Conservation (phyloP, 108 stramenopile genomes). For the Chaetoceros tenuissimus region DNA sequence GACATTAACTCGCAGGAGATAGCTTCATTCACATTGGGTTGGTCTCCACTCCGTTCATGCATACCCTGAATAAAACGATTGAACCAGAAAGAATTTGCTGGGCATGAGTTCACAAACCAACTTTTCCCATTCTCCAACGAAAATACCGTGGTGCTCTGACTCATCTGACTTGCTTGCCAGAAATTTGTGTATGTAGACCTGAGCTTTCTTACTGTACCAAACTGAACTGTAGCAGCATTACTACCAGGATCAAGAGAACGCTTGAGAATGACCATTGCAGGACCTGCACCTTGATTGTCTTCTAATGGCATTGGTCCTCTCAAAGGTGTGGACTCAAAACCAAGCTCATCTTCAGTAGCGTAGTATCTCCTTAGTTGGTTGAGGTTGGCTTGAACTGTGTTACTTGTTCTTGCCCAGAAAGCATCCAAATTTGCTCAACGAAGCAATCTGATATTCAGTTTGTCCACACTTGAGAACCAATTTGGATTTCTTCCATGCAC, state of each 20-base stretch:
- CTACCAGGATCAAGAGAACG: slow-evolving; percentile 12
- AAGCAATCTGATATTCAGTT: slow-evolving; percentile 5
- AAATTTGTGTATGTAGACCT: too few relatives aligned
- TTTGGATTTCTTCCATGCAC: slow-evolving; percentile 12
- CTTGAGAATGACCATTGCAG: slow-evolving; percentile 17
- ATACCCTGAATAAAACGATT: too few relatives aligned
- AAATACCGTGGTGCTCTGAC: too few relatives aligned
- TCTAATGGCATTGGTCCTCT: neutral
- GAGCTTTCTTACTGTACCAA: slow-evolving; percentile 13
- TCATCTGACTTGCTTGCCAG: too few relatives aligned
- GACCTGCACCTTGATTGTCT: slow-evolving; percentile 20
- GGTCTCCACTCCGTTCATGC: too few relatives aligned
- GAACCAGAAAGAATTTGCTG: too few relatives aligned
- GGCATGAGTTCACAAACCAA: too few relatives aligned
- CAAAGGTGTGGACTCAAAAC: neutral
- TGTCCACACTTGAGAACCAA: neutral
- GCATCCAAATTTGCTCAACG: slow-evolving; percentile 42
- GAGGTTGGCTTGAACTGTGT: slow-evolving; percentile 19
- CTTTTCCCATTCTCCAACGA: too few relatives aligned
- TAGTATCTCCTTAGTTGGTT: neutral
- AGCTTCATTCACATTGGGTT: too few relatives aligned
- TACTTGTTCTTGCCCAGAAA: slow-evolving; percentile 24
- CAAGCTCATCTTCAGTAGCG: neutral
- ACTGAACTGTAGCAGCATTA: slow-evolving; percentile 12
- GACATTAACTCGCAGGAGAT: too few relatives aligned